Base-by-base conservation (phyloP, 2,329 filamentous ascomycete species). In the Aspergillus versicolor region DNA sequence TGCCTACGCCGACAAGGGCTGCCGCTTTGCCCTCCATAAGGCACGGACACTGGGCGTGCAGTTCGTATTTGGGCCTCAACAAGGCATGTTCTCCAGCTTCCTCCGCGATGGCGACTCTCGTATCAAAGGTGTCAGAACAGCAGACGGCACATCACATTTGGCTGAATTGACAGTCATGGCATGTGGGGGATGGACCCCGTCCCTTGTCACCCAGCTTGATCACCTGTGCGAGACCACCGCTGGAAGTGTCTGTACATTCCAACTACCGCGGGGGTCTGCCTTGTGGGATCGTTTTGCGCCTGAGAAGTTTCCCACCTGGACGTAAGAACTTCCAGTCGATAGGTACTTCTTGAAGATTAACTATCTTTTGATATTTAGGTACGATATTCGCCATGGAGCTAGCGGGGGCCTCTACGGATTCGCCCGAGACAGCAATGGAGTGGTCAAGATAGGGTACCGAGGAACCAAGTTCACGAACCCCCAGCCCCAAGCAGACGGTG, bases 381-480 rank as follows among this genome's bases (percentile, higher is more conserved):
- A 30, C 67, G 74, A 70, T 46, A 64, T 67, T 47, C 69, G 70
- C 46, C 67, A 73, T 6, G 70, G 73, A 15, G 63, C 67, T 4
- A 64, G 71, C 7, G 78, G 76, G 0, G 79, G 78, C 1, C 67
- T 82, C 0, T 81, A 82, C 59, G 80, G 81, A 15, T 81, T 84
- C 45, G 74, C 81, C 0, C 64, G 74, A 0, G 74, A 77, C 21
- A 68, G 75, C 8, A 60, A 76, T 3, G 76, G 80, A 0, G 63
- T 74, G n/a, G 62, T 82, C 50, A 82, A 82, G 62, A 74, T 81
- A 56, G 82, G 77, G 2, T 84, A 78, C 57, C 74, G 81, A 1
- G 79, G 78, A 1, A 80, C 73, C 0, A 84, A 84, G 64, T 81
- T 74, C 62, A 80, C 79, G 2, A 81, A 82, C 57, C 77, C 76